Evolutionary conservation across 352 stramenopile genomes (phyloP), one percentile per base, ranked within the genome.

Genomic region (Phytophthora litchii): DNA sequence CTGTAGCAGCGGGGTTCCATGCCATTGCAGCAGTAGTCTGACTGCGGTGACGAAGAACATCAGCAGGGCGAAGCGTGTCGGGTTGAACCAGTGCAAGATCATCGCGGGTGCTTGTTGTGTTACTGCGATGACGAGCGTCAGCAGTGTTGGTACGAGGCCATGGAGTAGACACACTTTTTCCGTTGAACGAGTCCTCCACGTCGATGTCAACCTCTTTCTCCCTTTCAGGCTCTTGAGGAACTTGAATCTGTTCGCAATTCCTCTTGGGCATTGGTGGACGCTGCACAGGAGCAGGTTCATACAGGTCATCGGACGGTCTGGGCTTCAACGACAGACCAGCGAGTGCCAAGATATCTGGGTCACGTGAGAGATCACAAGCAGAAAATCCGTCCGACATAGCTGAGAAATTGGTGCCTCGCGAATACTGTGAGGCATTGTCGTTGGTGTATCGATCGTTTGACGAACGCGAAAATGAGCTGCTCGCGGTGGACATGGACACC

Each of bases 401-500:
- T 16, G 77, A 79, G 23, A 82, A 74, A 35, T 73, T 79, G 11
- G 67, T 76, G 16, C 58, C 58, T 14, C 63, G 67, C 5, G 58
- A 76, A 38, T 67, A 73, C 36, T 73, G 63, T 4, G 63, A 76
- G 13, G 40, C 64, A 13, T 52, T 76, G 36, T 76, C 67, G 45
- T 68, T 72, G 9, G 54, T 60, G 10, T 51, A 66, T n/a, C 57
- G 62, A 44, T 75, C 67, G 19, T 75, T 36, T 4, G 67, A 76
- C 2, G 67, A 67, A 25, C 63, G 63, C 20, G 67, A 76, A 38
- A 86, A 83, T 11, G 77, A 78, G 42, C 77, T 89, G 53, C 77
- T 87, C 0, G 64, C 63, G 6, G 72, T 86, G n/a, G 79, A 89
- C 64, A 86, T 78, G 12, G 77, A 87, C 47, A 79, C 63, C 45